Evolutionary conservation across 2,329 filamentous ascomycete species (phyloP).

Genomic region (Diplodia mutila): DNA sequence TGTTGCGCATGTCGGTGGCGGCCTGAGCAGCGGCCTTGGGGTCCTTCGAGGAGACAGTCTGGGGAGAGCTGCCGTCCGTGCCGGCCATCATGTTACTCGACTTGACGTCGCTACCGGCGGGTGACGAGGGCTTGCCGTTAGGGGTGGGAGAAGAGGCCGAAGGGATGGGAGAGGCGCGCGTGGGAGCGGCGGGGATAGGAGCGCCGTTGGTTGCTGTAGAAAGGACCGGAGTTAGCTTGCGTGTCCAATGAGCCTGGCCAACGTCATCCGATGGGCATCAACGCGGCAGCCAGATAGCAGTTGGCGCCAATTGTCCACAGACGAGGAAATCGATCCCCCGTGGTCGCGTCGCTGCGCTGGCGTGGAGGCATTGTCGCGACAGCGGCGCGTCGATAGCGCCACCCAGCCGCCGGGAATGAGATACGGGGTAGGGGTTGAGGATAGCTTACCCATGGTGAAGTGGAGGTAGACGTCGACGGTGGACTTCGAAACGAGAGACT

Average conservation of each 20-base stretch:
- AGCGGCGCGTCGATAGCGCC: neutral
- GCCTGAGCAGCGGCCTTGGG: conserved; percentile 60
- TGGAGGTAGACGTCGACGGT: conserved; percentile 36
- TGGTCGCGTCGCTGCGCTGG: neutral
- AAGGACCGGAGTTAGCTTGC: conserved; percentile 23
- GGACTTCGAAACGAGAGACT: conserved; percentile 40
- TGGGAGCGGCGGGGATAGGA: conserved; percentile 41
- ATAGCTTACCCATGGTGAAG: conserved; percentile 44
- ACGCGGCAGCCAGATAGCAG: conserved; percentile 1
- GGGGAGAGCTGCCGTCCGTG: conserved; percentile 51
- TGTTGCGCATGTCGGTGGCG: conserved; percentile 74
- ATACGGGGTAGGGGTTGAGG: conserved; percentile 17
- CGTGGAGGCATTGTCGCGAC: neutral
- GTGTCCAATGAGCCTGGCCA: neutral
- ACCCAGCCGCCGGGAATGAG: neutral
- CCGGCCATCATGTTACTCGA: conserved; percentile 61
- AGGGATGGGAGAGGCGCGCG: conserved; percentile 53
- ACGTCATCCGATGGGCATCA: conserved; percentile 16
- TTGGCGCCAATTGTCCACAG: conserved; percentile 13
- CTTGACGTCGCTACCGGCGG: conserved; percentile 52
- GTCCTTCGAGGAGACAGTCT: conserved; percentile 68
- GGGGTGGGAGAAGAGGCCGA: conserved; percentile 44
- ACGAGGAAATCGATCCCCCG: neutral
- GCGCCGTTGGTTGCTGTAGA: conserved; percentile 52
- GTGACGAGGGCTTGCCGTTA: conserved; percentile 58